Conservation (phyloP, 768 basidiomycete species). For the Kwoniella heveanensis region DNA sequence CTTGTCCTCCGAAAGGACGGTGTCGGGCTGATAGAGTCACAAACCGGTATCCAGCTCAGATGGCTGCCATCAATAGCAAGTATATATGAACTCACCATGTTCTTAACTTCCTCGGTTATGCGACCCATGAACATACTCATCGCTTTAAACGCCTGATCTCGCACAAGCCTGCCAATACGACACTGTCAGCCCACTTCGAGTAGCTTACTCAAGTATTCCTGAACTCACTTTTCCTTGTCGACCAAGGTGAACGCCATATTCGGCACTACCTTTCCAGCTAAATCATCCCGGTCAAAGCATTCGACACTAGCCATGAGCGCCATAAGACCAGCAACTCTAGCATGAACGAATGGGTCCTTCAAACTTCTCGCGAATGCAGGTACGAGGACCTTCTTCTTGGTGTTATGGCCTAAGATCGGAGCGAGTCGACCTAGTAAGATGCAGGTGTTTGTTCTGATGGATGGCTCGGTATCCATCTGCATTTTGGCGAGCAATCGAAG, state of each 20-base stretch:
- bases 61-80: background rate
- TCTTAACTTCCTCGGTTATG: slow-evolving; percentile 73
- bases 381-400: slow-evolving; percentile 93
- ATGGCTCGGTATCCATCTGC: slow-evolving; percentile 88
- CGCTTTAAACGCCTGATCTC: slow-evolving; percentile 95
- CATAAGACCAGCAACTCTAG: slow-evolving; percentile 90
- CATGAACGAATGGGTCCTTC: slow-evolving; percentile 88
- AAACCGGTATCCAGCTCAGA: background rate
- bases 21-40: slow-evolving; percentile 62
- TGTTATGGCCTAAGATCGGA: slow-evolving; percentile 78
- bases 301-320: slow-evolving; percentile 93
- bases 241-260: slow-evolving; percentile 75
- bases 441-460: slow-evolving; percentile 95
- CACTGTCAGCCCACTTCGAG: slow-evolving; percentile 9
- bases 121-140: slow-evolving; percentile 82
- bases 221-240: slow-evolving; percentile 85
- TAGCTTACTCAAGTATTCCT: too few species aligned
- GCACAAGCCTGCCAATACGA: slow-evolving; percentile 67
- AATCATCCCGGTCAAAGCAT: slow-evolving; percentile 81
- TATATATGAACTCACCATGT: slow-evolving; percentile 67
- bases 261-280: slow-evolving; percentile 87
- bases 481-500: slow-evolving; percentile 87
- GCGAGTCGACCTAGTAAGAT: slow-evolving; percentile 91
- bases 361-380: slow-evolving; percentile 88
- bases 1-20: slow-evolving; percentile 57